A percentile compares a stretch with the other conserved stretches of the same genome.
phyloP scores from a whole-genome alignment of 345 rosid genomes.

The Hevea brasiliensis region DNA sequence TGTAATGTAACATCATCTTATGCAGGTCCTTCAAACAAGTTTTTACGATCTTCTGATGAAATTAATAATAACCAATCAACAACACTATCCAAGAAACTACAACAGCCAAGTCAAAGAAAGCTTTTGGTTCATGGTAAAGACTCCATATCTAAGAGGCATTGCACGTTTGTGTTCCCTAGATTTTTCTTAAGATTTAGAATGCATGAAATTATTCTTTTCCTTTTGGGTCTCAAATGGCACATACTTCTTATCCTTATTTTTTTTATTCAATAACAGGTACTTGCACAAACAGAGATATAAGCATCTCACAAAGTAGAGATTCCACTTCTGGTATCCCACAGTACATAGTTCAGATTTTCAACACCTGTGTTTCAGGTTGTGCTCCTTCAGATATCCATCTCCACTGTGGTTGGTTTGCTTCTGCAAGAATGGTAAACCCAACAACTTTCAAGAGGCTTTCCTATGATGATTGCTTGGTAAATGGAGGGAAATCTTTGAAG shows the following conservation, averaged over 20 bases:
- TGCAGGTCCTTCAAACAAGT: conserved; percentile 17
- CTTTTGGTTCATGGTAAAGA: conserved; percentile 39
- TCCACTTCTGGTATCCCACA: conserved; percentile 51
- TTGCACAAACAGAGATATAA: conserved; percentile 46
- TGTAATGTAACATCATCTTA: background rate
- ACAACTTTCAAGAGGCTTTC: conserved; percentile 48
- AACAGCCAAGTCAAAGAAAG: conserved; percentile 31
- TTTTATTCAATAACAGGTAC: conserved; percentile 23
- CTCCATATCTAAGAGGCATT: too few relatives aligned
- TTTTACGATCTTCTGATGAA: conserved; percentile 17
- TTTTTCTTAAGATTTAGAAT: background rate
- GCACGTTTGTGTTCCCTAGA: too few relatives aligned
- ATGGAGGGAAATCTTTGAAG: conserved; percentile 47
- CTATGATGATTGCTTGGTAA: conserved; percentile 58
- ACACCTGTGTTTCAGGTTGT: conserved; percentile 47
- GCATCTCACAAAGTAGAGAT: conserved; percentile 54
- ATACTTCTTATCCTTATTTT: background rate
- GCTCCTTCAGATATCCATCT: conserved; percentile 48
- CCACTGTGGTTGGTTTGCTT: conserved; percentile 62
- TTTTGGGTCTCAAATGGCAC: background rate
- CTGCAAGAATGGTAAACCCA: conserved; percentile 52
- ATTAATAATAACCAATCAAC: conserved; percentile 12
- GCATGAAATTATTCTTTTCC: background rate
- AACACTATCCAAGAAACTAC: background rate
- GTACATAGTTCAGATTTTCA: conserved; percentile 54